phyloP scores from a whole-genome alignment of 257 asterid genomes.

The Penstemon eatonii region DNA sequence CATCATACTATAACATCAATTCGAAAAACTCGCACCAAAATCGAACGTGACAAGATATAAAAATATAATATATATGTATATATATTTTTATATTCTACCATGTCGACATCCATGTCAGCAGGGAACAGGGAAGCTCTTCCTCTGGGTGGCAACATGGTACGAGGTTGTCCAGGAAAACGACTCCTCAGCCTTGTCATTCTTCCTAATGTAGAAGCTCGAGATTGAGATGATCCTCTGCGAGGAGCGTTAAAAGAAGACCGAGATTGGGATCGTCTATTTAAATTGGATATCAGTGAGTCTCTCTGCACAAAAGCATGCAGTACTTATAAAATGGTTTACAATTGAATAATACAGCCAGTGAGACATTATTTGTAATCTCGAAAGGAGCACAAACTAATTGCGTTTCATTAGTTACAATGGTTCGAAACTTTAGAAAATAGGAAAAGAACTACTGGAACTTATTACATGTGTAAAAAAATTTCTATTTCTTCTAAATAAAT shows the following conservation, averaged over 20 bases:
- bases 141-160: conserved; percentile 45
- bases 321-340: conserved; percentile 11
- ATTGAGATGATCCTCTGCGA: conserved; percentile 44
- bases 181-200: conserved; percentile 67
- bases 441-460: no score
- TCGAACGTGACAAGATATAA: conserved; percentile 8
- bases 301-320: conserved; percentile 48
- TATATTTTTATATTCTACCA: conserved; percentile 39
- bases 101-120: conserved; percentile 73
- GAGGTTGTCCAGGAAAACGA: conserved; percentile 75
- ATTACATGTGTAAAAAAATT: no score
- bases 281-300: conserved; percentile 34
- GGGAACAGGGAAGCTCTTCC: conserved; percentile 65
- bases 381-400: no score
- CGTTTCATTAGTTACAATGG: no score
- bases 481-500: no score
- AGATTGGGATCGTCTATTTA: conserved; percentile 48
- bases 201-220: conserved; percentile 45
- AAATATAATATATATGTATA: conserved; percentile 9
- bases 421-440: no score
- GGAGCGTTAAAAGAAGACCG: conserved; percentile 39
- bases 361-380: not conserved
- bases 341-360: not conserved
- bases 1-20: not conserved
- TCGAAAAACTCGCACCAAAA: conserved; percentile 9